Evolutionary conservation across 2,329 filamentous ascomycete species (phyloP).

Genomic region (Cryphonectria nitschkei): DNA sequence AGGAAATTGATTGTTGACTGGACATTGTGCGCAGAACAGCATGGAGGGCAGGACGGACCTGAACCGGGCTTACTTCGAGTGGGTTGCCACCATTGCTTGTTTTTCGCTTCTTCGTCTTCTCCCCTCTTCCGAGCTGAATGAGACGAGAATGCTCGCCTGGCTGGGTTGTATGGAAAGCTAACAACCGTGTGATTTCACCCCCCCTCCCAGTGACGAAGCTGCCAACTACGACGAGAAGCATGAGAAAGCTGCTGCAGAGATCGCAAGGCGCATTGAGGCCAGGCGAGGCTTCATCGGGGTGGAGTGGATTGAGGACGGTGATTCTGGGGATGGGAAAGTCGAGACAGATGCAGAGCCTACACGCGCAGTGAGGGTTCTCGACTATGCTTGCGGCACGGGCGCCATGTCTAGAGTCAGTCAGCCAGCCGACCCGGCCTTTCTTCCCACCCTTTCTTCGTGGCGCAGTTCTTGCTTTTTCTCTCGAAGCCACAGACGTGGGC

Average conservation of each 20-base stretch:
- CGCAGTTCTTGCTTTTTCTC: background rate
- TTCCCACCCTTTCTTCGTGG: slow-evolving; percentile 20
- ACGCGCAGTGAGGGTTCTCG: slow-evolving; percentile 59
- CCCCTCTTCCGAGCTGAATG: background rate
- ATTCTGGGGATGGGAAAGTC: slow-evolving; percentile 37
- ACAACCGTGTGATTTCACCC: background rate
- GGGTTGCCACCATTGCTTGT: background rate
- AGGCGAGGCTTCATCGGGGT: slow-evolving; percentile 65
- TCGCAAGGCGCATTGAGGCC: slow-evolving; percentile 58
- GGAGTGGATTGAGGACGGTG: slow-evolving; percentile 52
- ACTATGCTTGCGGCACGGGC: slow-evolving; percentile 78
- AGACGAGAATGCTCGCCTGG: background rate
- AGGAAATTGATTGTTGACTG: background rate
- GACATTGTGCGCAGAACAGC: background rate
- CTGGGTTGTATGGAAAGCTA: slow-evolving; percentile 1
- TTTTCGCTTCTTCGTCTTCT: too few relatives aligned
- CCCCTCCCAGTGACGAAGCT: slow-evolving; percentile 50
- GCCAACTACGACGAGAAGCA: slow-evolving; percentile 61
- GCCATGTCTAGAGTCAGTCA: slow-evolving; percentile 62
- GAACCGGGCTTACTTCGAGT: slow-evolving; percentile 26
- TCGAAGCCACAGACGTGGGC: background rate
- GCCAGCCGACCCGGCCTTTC: too few relatives aligned
- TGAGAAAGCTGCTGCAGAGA: slow-evolving; percentile 53
- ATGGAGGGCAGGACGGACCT: slow-evolving; percentile 25
- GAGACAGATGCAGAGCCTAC: slow-evolving; percentile 32